phyloP scores from a whole-genome alignment of 1,284 basidiomycete genomes.

The Xerocomus amazonicus region DNA sequence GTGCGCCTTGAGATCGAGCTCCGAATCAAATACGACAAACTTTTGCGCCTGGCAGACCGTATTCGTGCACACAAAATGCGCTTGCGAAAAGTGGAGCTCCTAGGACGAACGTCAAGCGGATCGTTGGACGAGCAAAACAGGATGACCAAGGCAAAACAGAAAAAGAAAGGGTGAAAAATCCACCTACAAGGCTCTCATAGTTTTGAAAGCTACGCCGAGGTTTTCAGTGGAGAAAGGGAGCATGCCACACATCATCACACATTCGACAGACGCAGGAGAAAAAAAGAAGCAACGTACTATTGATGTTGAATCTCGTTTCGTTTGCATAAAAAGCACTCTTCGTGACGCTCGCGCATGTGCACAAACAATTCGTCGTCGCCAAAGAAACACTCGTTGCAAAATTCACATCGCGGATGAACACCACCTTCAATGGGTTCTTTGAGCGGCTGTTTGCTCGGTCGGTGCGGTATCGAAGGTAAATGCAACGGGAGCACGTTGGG shows the following conservation, averaged over 20 bases:
- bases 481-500: constrained; percentile 70
- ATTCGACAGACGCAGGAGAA: not conserved
- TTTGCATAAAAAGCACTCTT: constrained; percentile 96
- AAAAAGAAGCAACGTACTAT: constrained; percentile 64
- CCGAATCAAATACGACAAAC: constrained; percentile 90
- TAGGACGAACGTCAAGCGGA: constrained; percentile 26
- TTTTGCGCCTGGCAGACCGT: constrained; percentile 79
- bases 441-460: constrained; percentile 41
- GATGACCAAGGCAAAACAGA: not conserved
- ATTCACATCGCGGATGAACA: constrained; percentile 83
- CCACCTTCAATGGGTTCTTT: constrained; percentile 65
- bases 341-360: constrained; percentile 92
- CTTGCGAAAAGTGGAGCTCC: constrained; percentile 68
- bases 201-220: constrained; percentile 63
- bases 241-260: not conserved
- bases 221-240: not conserved
- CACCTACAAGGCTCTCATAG: constrained; percentile 67
- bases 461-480: constrained; percentile 67
- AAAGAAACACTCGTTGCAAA: constrained; percentile 90
- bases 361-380: constrained; percentile 88
- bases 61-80: constrained; percentile 79
- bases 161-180: not conserved
- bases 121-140: no score
- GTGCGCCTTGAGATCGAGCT: constrained; percentile 90
- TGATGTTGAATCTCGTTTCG: constrained; percentile 74